These are phyloP conservation scores for Hymenoscyphus albidus DNA, from an alignment of 2,329 filamentous ascomycete species.

Conservation along the genomic window DNA sequence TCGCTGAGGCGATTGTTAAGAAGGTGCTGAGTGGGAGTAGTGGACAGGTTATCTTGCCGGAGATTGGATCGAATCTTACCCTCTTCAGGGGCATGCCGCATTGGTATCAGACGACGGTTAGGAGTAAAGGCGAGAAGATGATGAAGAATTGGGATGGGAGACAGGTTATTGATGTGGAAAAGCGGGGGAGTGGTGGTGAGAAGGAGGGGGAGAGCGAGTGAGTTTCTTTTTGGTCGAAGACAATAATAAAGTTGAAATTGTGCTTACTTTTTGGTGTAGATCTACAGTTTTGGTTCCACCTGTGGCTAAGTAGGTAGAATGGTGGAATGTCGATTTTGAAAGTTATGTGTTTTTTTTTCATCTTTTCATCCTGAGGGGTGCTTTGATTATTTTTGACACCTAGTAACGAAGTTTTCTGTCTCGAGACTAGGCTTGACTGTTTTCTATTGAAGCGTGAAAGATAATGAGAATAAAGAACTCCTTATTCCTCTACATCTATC, in stretches of 20 bases:
- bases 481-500: too few relatives aligned
- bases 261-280: constrained; percentile 9
- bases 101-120: constrained; percentile 56
- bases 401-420: too few relatives aligned
- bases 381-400: too few relatives aligned
- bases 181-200: constrained; percentile 24
- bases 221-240: constrained; percentile 12
- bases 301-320: constrained; percentile 5
- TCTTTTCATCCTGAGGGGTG: too few relatives aligned
- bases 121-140: constrained; percentile 38
- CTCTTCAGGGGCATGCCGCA: constrained; percentile 44
- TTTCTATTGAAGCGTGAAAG: too few relatives aligned
- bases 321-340: too few relatives aligned
- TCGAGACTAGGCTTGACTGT: too few relatives aligned
- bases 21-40: constrained; percentile 56
- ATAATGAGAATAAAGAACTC: too few relatives aligned
- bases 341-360: too few relatives aligned
- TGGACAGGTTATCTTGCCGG: constrained; percentile 53
- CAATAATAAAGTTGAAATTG: background rate
- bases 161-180: constrained; percentile 34
- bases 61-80: background rate
- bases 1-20: constrained; percentile 59
- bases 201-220: constrained; percentile 28
- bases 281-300: constrained; percentile 28
- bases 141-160: constrained; percentile 34